Percentiles rank a stretch among this genome's conserved stretches.
phyloP scores from a whole-genome alignment of 768 basidiomycete genomes.

The Termitomyces sp. region DNA sequence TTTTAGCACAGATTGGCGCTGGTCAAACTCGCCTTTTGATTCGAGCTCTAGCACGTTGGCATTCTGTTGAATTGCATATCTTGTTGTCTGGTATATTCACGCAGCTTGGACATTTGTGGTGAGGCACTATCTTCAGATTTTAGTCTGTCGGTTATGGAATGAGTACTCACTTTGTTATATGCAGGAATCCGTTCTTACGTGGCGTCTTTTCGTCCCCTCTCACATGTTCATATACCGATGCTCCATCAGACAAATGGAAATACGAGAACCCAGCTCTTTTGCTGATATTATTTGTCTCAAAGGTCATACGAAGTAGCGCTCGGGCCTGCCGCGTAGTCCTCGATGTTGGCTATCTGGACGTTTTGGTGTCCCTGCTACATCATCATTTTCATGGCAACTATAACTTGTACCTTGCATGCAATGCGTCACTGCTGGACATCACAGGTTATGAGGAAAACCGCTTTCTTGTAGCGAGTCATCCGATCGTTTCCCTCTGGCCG shows the following conservation, averaged over 20 bases:
- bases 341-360: conserved; percentile 18
- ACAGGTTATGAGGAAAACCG: conserved; percentile 16
- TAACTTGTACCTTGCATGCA: conserved; percentile 15
- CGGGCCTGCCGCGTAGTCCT: conserved; percentile 13
- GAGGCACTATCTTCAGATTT: neutral
- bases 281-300: conserved; percentile 18
- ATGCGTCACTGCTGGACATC: conserved; percentile 16
- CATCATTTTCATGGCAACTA: conserved; percentile 3
- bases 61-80: conserved; percentile 16
- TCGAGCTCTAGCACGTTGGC: conserved; percentile 14
- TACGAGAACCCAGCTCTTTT: conserved; percentile 9
- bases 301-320: conserved; percentile 12
- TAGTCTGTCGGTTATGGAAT: neutral
- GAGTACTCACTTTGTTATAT: neutral
- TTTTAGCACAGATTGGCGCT: conserved; percentile 17
- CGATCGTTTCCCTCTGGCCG: conserved; percentile 15
- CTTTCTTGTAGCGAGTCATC: conserved; percentile 12
- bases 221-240: conserved; percentile 6
- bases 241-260: neutral
- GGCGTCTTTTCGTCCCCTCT: conserved; percentile 17
- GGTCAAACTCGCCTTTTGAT: conserved; percentile 16
- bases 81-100: conserved; percentile 13
- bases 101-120: conserved; percentile 17
- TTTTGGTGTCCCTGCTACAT: conserved; percentile 11
- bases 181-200: conserved; percentile 17